Percentiles rank a stretch among this genome's conserved stretches.
phyloP scores from a whole-genome alignment of 2,329 filamentous ascomycete genomes.

The Dothidotthia symphoricarpi region DNA sequence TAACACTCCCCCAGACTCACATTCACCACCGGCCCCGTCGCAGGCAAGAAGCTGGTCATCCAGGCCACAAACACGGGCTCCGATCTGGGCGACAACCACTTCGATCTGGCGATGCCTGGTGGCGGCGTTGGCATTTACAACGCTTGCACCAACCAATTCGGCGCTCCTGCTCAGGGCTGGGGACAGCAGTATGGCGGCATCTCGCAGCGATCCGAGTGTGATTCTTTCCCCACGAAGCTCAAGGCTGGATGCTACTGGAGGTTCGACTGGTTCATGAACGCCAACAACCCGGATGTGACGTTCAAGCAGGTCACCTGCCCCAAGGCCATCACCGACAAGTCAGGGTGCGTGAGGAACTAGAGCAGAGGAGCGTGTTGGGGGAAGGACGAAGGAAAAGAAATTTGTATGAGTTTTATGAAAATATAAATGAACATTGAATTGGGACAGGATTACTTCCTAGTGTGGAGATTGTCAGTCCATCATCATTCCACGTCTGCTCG shows the following conservation, averaged over 20 bases:
- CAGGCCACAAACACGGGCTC: constrained; percentile 62
- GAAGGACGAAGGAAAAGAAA: too few species aligned
- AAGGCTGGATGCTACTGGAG: constrained; percentile 41
- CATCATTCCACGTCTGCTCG: too few species aligned
- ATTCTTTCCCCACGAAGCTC: constrained; percentile 35
- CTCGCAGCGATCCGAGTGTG: constrained; percentile 31
- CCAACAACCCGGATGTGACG: constrained; percentile 35
- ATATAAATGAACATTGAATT: too few species aligned
- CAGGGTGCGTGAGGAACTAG: constrained; percentile 25
- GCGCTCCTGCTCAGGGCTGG: constrained; percentile 36
- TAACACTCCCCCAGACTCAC: constrained; percentile 45
- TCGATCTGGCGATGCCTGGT: constrained; percentile 41
- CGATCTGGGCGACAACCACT: constrained; percentile 39
- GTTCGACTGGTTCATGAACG: constrained; percentile 39
- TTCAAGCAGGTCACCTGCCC: constrained; percentile 39
- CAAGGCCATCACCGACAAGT: constrained; percentile 31
- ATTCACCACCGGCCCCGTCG: constrained; percentile 56
- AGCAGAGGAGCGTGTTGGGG: not conserved
- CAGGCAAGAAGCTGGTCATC: constrained; percentile 62
- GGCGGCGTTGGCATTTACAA: constrained; percentile 40
- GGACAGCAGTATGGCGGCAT: constrained; percentile 39
- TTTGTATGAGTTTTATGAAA: too few species aligned
- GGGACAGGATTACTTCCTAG: too few species aligned
- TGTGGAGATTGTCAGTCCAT: too few species aligned
- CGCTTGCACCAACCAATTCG: constrained; percentile 35